A percentile compares a stretch with the other conserved stretches of the same genome.
Conservation (phyloP, 495 filamentous ascomycete genomes). For the Neurospora sp. region DNA sequence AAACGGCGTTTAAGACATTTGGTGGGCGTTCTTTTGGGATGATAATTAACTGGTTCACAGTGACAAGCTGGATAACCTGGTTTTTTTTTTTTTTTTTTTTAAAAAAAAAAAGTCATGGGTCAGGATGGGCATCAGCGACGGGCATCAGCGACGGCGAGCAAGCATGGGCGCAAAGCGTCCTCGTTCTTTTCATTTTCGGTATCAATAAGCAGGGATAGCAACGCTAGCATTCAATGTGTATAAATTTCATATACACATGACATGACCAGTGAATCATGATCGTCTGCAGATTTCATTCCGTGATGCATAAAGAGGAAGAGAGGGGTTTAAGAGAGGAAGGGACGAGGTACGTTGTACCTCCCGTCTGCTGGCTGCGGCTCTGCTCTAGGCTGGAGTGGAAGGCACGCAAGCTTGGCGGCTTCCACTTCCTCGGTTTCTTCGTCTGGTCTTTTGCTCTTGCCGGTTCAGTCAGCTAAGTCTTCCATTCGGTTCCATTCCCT, state of each 20-base stretch:
- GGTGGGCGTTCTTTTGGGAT: background rate
- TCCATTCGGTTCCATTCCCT: background rate
- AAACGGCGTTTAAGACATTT: background rate
- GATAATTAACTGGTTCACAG: background rate
- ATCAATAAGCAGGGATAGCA: too few relatives aligned
- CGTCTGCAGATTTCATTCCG: background rate
- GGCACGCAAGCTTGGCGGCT: background rate
- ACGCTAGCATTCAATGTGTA: background rate
- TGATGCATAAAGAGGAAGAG: background rate
- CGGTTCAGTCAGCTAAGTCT: background rate
- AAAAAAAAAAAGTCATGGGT: background rate
- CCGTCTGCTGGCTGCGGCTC: background rate
- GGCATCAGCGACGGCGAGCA: background rate
- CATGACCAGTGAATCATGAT: background rate
- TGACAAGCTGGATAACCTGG: background rate
- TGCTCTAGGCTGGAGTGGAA: background rate
- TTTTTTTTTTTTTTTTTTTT: background rate
- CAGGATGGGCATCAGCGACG: background rate
- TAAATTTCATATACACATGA: background rate
- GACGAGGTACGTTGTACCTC: background rate
- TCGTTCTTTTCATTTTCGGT: background rate
- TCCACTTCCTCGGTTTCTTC: background rate
- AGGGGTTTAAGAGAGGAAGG: background rate
- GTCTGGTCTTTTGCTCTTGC: background rate
- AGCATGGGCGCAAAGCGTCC: background rate